Evolutionary conservation across 164 flowering plant genomes (phyloP), one percentile per base, ranked within the genome.

Genomic region (Brasenia schreberi): DNA sequence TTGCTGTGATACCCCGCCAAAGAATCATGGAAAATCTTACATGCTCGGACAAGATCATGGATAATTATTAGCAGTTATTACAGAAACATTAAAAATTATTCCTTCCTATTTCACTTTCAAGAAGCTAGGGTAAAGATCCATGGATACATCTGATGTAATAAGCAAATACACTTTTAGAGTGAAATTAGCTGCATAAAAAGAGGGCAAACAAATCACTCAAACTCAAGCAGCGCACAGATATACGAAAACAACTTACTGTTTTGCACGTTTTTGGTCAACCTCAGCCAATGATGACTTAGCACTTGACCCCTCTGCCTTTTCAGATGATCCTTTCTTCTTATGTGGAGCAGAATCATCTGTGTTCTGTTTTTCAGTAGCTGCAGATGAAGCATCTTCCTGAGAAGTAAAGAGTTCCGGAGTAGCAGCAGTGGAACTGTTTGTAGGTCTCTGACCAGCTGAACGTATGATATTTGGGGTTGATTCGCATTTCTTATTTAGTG

Each of bases 201-300:
- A 5, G 16, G 9, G 10, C 10, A 49, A 49, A 6, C 56, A 14
- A 14, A 14, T 33, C 39, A 33, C 39, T 33, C 56, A 49, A 2
- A 33, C 39, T 33, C 56, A 49, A 2, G 56, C 4, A 9, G 16
- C 3, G 12, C 56, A 49, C 56, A 49, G 16, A 49, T 9, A 14
- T 14, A 9, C 5, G 9, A 9, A 16, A 59, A 65, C 0, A 14
- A 43, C 90, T 64, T 87, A 93, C 97, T 93, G 97, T 71, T 89
- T 90, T 63, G 94, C 85, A 64, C 87, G 90, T 74, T 88, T 93
- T 62, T 87, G 75, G 62, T 90, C 96, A 18, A 81, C 81, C 52
- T 94, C 97, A 42, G 89, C 79, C 59, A 78, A 79, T 49, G 56
- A 49, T 49, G 56, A 14, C 56, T 49, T 49, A 49, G 56, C 56